Conservation (phyloP, 345 rosid species). For the Luvunga scandens region DNA sequence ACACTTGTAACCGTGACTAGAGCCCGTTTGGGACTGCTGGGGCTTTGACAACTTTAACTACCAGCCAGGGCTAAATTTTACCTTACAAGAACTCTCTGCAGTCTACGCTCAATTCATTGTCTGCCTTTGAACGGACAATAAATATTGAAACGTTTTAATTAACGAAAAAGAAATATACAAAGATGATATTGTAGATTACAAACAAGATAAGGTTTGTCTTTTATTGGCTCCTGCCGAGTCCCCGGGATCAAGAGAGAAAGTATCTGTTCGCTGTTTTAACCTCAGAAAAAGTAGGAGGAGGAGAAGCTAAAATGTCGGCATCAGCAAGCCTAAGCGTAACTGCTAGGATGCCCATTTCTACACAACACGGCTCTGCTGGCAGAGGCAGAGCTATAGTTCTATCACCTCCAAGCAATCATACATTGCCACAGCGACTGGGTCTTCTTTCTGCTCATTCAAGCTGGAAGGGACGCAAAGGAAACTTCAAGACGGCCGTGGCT, state of each 20-base stretch:
- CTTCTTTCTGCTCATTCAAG: neutral
- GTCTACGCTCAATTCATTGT: too few species aligned
- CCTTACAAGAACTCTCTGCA: too few species aligned
- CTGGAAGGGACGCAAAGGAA: neutral
- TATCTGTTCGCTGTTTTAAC: neutral
- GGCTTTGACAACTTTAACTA: too few species aligned
- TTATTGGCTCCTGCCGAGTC: neutral
- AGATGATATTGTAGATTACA: neutral
- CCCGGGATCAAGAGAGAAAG: neutral
- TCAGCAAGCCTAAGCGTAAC: neutral
- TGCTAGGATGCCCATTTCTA: neutral
- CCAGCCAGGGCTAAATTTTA: too few species aligned
- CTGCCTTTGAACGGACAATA: too few species aligned
- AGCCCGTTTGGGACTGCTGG: too few species aligned
- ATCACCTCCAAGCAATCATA: neutral
- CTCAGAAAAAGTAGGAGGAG: neutral
- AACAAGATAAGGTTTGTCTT: neutral
- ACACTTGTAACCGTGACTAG: too few species aligned
- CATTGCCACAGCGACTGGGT: neutral
- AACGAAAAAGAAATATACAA: too few species aligned
- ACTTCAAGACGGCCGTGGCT: slow-evolving; percentile 42
- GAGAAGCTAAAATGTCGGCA: slow-evolving; percentile 3
- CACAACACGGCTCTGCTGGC: neutral
- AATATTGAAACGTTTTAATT: too few species aligned
- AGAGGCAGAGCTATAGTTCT: neutral